A percentile compares a stretch with the other conserved stretches of the same genome.
These are phyloP conservation scores for Angomonas ambiguus DNA, from an alignment of 208 protist genomes.

Conservation along the genomic window DNA sequence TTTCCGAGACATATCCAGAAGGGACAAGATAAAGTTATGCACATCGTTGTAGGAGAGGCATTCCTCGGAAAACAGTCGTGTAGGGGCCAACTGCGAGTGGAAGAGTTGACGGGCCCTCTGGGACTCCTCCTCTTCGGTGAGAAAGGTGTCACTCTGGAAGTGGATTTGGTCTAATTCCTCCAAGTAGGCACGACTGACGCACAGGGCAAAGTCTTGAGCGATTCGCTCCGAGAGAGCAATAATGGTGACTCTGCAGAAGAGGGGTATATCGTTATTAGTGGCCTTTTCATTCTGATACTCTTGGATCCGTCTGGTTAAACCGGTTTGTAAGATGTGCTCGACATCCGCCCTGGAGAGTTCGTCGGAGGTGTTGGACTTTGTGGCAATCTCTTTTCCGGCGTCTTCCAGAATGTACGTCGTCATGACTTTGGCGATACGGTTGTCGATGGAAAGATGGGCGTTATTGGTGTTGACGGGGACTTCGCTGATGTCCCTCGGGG, in stretches of 20 bases:
- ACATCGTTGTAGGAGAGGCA: neutral
- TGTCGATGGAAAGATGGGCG: constrained; percentile 2
- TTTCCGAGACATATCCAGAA: neutral
- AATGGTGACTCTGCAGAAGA: constrained; percentile 34
- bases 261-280: neutral
- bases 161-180: neutral
- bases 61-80: neutral
- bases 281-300: neutral
- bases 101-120: neutral
- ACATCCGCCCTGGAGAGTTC: neutral
- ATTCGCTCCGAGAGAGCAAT: constrained; percentile 50
- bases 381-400: neutral
- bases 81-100: neutral
- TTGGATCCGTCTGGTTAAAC: neutral
- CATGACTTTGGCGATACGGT: neutral
- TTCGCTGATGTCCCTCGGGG: neutral
- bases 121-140: neutral
- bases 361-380: neutral
- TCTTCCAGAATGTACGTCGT: constrained; percentile 3
- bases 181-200: neutral
- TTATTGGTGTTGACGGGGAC: neutral
- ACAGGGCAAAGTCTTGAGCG: constrained; percentile 25
- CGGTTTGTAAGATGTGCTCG: neutral
- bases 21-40: neutral
- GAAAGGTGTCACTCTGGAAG: neutral